A percentile compares a stretch with the other conserved stretches of the same genome.
phyloP scores from a whole-genome alignment of 2,329 filamentous ascomycete genomes.

The Pseudocercospora musae region DNA sequence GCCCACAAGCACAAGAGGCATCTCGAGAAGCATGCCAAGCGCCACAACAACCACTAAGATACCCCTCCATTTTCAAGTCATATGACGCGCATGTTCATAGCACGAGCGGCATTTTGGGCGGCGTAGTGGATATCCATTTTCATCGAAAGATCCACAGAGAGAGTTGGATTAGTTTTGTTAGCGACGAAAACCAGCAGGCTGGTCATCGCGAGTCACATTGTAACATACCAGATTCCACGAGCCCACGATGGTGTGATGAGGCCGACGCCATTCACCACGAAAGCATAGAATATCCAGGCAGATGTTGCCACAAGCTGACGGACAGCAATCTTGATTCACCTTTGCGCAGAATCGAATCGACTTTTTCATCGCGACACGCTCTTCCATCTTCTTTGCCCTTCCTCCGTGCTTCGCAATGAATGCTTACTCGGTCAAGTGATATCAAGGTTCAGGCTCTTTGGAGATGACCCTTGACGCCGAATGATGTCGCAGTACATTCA shows the following conservation, averaged over 20 bases:
- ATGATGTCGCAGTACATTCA: background rate
- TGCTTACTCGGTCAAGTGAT: background rate
- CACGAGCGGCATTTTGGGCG: conserved; percentile 10
- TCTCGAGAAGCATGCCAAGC: conserved; percentile 30
- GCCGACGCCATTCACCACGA: conserved; percentile 16
- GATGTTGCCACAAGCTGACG: background rate
- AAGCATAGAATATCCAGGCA: conserved; percentile 4
- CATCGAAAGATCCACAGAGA: background rate
- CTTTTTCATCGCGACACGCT: background rate
- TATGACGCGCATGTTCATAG: conserved; percentile 3
- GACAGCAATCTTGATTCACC: conserved; percentile 1
- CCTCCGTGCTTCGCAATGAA: background rate
- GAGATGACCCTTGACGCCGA: background rate
- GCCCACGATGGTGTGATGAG: conserved; percentile 20
- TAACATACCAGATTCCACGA: conserved; percentile 13
- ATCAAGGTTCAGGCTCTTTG: background rate
- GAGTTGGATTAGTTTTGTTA: conserved; percentile 3
- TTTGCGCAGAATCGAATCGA: conserved; percentile 1
- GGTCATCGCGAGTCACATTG: conserved; percentile 6
- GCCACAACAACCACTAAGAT: conserved; percentile 11
- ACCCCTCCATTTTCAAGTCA: conserved; percentile 1
- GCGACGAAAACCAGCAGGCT: conserved; percentile 9
- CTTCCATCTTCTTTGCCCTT: background rate
- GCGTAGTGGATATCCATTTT: conserved; percentile 10
- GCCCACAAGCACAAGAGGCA: conserved; percentile 31